Base-by-base conservation (phyloP, 768 basidiomycete species). In the Agaricus sinodeliciosus region DNA sequence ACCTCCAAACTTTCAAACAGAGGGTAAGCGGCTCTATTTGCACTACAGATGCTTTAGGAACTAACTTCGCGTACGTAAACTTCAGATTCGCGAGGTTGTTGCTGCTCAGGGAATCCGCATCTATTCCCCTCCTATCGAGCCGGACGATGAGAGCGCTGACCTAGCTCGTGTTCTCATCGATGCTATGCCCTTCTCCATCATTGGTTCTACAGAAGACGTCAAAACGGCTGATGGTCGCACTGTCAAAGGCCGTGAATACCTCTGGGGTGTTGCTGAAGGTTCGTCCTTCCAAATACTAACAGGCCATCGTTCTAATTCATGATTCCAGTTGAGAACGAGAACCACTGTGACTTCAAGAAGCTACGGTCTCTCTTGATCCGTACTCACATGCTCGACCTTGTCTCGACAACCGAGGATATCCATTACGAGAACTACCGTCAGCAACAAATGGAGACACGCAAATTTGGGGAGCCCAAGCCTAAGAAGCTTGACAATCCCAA, bases 241-340 rank as follows among this genome's bases (percentile, higher is more conserved):
- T 31, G 96, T 99, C 65, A 98, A 98, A 72, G 96, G 96, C 43
- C 85, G 96, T 62, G 91, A 98, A 70, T 99, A 99, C 67, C 83
- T 95, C 12, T 99, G 96, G 96, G 96, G 96, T 77, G 94, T 99
- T n/a, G 96, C 96, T 8, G 96, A 99, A 77, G 91, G 91, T 91
- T 37, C 45, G 76, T 69, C 22, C 16, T 48, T 11, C 27, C 1
- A 13, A 4, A 3, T 49, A 34, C 49, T 31, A 45, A 36, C 25
- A 8, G 4, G 3, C 40, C 34, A 40, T 46, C 27, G 2, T 11
- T 31, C 35, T 48, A 18, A 51, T 37, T 49, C 28, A 41, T 43
- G 25, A 35, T 39, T 11, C 3, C 62, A 93, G 95, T 99, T 56
- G 96, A 99, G 72, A 98, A 99, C 67, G 96, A 99, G 74, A 87